These are phyloP conservation scores for Gossypium gossypioides DNA, from an alignment of 441 rosid species.

Conservation along the genomic window DNA sequence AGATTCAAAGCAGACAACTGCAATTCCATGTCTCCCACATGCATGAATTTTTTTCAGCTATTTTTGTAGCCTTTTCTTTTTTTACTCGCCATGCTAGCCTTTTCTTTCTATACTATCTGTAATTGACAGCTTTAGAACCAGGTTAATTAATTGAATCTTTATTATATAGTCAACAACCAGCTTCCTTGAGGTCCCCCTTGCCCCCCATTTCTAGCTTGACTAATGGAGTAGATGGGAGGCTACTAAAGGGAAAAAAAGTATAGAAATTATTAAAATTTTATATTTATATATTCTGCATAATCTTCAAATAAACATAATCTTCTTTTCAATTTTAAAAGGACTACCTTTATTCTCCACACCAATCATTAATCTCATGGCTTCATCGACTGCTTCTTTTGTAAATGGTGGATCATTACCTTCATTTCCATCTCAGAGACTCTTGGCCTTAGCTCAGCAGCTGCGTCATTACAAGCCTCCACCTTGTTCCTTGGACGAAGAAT, in stretches of 20 bases:
- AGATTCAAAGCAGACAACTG: not conserved
- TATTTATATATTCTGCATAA: too few relatives aligned
- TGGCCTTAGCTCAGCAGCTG: slow-evolving; percentile 57
- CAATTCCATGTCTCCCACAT: not conserved
- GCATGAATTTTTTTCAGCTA: not conserved
- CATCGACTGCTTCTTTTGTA: slow-evolving; percentile 19
- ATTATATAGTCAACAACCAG: not conserved
- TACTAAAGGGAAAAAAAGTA: not conserved
- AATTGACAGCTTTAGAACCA: not conserved
- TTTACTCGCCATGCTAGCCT: not conserved
- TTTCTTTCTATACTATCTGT: not conserved
- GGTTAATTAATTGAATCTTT: not conserved
- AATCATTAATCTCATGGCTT: slow-evolving; percentile 32
- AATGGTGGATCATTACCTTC: slow-evolving; percentile 25
- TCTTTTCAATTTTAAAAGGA: slow-evolving; percentile 28
- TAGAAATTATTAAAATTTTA: not conserved
- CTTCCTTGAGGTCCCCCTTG: not conserved
- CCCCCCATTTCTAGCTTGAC: not conserved
- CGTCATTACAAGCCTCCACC: slow-evolving; percentile 67
- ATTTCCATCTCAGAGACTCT: slow-evolving; percentile 31
- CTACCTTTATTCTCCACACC: slow-evolving; percentile 18
- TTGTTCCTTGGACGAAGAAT: slow-evolving; percentile 48
- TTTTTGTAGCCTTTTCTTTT: not conserved
- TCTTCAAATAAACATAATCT: not conserved
- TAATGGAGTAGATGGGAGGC: not conserved